A percentile compares a stretch with the other conserved stretches of the same genome.
phyloP scores from a whole-genome alignment of 768 basidiomycete genomes.

The Lanmaoa rubissima region DNA sequence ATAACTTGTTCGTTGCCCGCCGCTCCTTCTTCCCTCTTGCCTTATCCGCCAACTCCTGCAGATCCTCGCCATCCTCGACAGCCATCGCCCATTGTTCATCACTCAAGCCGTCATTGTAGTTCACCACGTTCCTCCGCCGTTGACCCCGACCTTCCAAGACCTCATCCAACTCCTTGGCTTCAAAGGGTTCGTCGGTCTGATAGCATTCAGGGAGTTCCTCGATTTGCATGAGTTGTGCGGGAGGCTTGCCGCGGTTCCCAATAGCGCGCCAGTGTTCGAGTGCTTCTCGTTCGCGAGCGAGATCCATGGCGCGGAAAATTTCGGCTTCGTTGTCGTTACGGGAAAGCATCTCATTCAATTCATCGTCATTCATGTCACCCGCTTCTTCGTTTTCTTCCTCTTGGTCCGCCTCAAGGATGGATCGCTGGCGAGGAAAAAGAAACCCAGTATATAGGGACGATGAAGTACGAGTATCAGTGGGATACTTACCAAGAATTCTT shows the following conservation, averaged over 20 bases:
- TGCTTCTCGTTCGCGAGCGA: constrained; percentile 68
- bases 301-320: constrained; percentile 82
- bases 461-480: not conserved
- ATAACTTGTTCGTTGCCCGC: constrained; percentile 55
- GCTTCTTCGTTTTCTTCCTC: constrained; percentile 89
- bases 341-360: constrained; percentile 90
- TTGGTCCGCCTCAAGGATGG: constrained; percentile 86
- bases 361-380: constrained; percentile 91
- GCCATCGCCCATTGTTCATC: constrained; percentile 94
- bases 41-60: constrained; percentile 69
- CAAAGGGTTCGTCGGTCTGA: constrained; percentile 80
- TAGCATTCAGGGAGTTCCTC: constrained; percentile 94
- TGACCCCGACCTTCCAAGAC: constrained; percentile 77
- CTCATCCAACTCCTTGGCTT: constrained; percentile 52
- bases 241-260: constrained; percentile 78
- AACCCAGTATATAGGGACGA: constrained; percentile 1
- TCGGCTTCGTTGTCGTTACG: constrained; percentile 76
- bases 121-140: constrained; percentile 78
- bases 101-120: constrained; percentile 90
- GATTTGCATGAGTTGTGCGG: constrained; percentile 72
- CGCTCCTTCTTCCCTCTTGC: constrained; percentile 64
- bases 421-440: constrained; percentile 53
- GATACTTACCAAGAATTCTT: constrained; percentile 78
- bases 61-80: constrained; percentile 77
- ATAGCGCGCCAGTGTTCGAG: constrained; percentile 64